These are phyloP conservation scores for Botryosphaeria dothidea DNA, from an alignment of 2,329 filamentous ascomycete genomes.

Conservation along the genomic window DNA sequence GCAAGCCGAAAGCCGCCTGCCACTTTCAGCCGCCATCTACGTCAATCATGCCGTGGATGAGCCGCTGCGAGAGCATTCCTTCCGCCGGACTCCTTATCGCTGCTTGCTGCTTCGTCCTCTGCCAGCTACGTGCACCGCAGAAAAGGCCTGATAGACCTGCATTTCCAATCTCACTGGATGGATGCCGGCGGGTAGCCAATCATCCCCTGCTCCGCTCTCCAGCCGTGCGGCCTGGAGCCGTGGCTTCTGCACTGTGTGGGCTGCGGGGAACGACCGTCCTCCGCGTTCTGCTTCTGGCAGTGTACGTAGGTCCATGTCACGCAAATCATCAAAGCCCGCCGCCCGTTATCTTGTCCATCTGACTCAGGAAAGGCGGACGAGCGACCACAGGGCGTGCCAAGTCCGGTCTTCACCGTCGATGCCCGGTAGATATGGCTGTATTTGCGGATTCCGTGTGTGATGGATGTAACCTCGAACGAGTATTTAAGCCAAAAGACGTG, in stretches of 20 bases:
- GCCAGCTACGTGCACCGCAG: not conserved
- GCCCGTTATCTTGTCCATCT: constrained; percentile 15
- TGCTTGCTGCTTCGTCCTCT: not conserved
- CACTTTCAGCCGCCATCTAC: not conserved
- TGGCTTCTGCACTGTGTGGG: not conserved
- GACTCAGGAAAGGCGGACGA: not conserved
- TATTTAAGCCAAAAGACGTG: not conserved
- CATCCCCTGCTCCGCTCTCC: not conserved
- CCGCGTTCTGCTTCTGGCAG: not conserved
- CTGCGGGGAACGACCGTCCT: not conserved
- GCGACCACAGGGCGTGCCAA: not conserved
- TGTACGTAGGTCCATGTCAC: not conserved
- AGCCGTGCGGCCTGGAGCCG: not conserved
- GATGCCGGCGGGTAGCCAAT: not conserved
- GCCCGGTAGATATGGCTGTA: not conserved
- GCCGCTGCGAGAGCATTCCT: not conserved
- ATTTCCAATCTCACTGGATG: not conserved
- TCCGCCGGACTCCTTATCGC: constrained; percentile 1
- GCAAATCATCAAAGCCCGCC: not conserved
- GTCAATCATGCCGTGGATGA: not conserved
- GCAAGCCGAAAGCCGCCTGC: not conserved
- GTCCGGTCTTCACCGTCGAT: constrained; percentile 1
- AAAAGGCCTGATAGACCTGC: not conserved
- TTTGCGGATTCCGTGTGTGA: not conserved
- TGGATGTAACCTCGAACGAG: not conserved